A percentile compares a stretch with the other conserved stretches of the same genome.
Evolutionary conservation across 148 eudicot genomes (phyloP).

Genomic region (Rhododendron henanense): DNA sequence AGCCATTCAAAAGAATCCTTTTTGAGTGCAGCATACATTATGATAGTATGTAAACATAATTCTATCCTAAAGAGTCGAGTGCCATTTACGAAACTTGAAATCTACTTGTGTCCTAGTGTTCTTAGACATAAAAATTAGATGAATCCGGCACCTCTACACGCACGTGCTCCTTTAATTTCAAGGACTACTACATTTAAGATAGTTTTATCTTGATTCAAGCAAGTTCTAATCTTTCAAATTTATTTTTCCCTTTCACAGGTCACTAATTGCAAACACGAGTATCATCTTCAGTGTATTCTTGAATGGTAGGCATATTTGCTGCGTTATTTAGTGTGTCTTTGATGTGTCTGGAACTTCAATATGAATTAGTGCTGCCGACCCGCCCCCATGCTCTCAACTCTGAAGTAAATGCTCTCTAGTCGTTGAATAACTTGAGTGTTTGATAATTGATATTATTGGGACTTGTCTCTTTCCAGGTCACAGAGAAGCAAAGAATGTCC

Average conservation of each 20-base stretch:
- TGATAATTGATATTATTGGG: neutral
- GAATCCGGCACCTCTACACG: neutral
- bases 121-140: neutral
- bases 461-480: slow-evolving; percentile 41
- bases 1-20: neutral
- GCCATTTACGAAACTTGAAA: neutral
- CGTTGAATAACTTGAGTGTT: neutral
- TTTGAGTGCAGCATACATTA: neutral
- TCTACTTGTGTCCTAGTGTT: neutral
- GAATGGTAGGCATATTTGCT: slow-evolving; percentile 52
- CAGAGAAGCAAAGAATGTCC: slow-evolving; percentile 85
- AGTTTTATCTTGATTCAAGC: neutral
- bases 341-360: neutral
- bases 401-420: neutral
- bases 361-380: neutral
- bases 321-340: neutral
- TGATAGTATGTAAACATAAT: neutral
- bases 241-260: slow-evolving; percentile 30
- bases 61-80: neutral
- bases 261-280: slow-evolving; percentile 80
- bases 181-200: neutral
- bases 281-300: slow-evolving; percentile 82
- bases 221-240: neutral
- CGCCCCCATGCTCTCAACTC: neutral
- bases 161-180: neutral